phyloP scores from a whole-genome alignment of 108 stramenopile species.

The Conticribra weissflogii region DNA sequence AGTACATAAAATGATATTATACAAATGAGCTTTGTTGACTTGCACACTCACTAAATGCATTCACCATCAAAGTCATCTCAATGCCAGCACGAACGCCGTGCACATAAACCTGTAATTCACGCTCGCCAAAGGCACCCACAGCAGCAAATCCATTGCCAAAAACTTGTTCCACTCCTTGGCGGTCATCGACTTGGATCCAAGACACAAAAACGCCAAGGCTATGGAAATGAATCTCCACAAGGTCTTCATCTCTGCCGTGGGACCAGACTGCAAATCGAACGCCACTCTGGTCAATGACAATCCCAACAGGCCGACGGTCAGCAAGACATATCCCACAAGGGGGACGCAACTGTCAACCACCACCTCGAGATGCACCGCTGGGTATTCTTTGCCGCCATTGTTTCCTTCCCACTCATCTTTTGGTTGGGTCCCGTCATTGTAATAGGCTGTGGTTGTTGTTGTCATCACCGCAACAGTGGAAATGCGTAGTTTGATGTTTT shows the following conservation, averaged over 20 bases:
- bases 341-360: conserved; percentile 41
- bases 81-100: conserved; percentile 48
- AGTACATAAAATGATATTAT: too few relatives aligned
- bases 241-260: conserved; percentile 55
- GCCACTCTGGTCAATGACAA: conserved; percentile 55
- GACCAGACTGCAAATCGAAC: conserved; percentile 50
- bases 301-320: conserved; percentile 52
- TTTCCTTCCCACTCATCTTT: too few relatives aligned
- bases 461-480: conserved; percentile 27
- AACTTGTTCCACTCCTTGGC: conserved; percentile 46
- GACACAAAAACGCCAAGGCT: conserved; percentile 40
- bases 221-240: too few relatives aligned
- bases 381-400: too few relatives aligned
- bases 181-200: conserved; percentile 19
- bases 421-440: too few relatives aligned
- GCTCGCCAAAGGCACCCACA: conserved; percentile 44
- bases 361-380: conserved; percentile 34
- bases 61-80: conserved; percentile 65
- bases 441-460: too few relatives aligned
- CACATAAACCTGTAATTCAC: conserved; percentile 47
- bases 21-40: too few relatives aligned
- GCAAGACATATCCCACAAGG: conserved; percentile 52
- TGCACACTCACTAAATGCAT: conserved; percentile 43
- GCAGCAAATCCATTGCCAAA: conserved; percentile 36
- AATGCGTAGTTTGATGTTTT: conserved; percentile 34